Conservation (phyloP, 2,329 filamentous ascomycete species). For the Didymella segeticola region DNA sequence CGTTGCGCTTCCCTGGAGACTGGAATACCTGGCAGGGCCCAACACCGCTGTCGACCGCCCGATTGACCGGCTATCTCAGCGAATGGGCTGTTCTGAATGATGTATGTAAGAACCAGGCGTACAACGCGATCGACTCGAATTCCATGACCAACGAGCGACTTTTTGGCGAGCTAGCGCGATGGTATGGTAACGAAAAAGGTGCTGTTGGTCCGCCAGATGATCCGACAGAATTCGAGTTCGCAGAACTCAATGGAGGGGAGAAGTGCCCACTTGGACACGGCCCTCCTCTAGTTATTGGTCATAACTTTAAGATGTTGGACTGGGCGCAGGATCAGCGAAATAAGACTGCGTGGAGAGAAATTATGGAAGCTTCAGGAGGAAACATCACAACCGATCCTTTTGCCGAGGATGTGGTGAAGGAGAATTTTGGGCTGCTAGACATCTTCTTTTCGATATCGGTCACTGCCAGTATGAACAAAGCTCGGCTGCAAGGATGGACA, state of each 20-base stretch:
- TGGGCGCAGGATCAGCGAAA: slow-evolving; percentile 10
- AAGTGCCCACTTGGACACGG: slow-evolving; percentile 16
- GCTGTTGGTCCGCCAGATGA: slow-evolving; percentile 1
- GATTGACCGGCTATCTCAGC: slow-evolving; percentile 18
- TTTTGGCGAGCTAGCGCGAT: slow-evolving; percentile 14
- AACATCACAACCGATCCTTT: slow-evolving; percentile 3
- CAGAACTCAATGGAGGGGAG: slow-evolving; percentile 9
- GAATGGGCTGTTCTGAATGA: slow-evolving; percentile 21
- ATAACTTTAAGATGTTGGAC: slow-evolving; percentile 12
- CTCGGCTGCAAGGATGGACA: slow-evolving; percentile 5
- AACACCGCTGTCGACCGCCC: slow-evolving; percentile 12
- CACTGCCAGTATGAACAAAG: slow-evolving; percentile 9
- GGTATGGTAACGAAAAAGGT: slow-evolving; percentile 12
- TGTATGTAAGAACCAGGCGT: slow-evolving; percentile 12
- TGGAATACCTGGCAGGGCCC: slow-evolving; percentile 10
- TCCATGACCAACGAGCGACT: slow-evolving; percentile 11
- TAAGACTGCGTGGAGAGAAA: slow-evolving; percentile 7
- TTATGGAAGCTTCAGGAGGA: slow-evolving; percentile 9
- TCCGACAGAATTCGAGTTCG: not conserved
- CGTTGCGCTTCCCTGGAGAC: slow-evolving; percentile 9
- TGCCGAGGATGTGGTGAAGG: slow-evolving; percentile 1
- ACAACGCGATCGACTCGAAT: slow-evolving; percentile 11
- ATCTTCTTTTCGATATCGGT: slow-evolving; percentile 6
- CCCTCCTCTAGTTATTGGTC: not conserved
- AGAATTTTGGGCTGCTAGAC: slow-evolving; percentile 6